These are phyloP conservation scores for Triticum timopheevii DNA, from an alignment of 176 grass and related monocot genomes.

Conservation along the genomic window DNA sequence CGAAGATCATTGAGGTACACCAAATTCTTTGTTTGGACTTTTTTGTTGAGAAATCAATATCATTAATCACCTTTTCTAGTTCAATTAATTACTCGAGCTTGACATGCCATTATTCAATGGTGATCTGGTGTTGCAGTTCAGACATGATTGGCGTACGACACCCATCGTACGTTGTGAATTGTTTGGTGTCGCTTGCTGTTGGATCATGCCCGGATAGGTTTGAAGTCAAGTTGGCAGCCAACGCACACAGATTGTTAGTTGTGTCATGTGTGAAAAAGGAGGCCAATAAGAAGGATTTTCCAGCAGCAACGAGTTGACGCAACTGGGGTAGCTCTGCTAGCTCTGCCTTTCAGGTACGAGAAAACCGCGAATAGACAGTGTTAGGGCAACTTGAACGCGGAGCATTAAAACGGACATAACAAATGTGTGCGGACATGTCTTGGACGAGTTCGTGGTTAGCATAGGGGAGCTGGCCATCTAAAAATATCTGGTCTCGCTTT, in stretches of 20 bases:
- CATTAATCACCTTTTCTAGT: not conserved
- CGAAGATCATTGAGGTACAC: not conserved
- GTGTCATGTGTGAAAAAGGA: not conserved
- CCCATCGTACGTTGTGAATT: not conserved
- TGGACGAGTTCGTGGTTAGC: too few species aligned
- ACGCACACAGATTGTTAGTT: not conserved
- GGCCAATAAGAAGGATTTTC: not conserved
- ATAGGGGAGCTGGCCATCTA: too few species aligned
- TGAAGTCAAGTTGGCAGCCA: constrained; percentile 12
- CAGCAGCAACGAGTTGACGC: not conserved
- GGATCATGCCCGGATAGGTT: not conserved
- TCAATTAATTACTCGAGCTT: not conserved
- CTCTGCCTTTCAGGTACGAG: not conserved
- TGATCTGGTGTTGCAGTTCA: constrained; percentile 11
- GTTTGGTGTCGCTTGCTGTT: not conserved
- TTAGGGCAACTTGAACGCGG: too few species aligned
- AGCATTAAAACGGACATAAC: too few species aligned
- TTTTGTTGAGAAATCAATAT: not conserved
- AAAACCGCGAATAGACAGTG: too few species aligned
- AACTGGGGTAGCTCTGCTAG: not conserved
- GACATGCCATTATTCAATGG: not conserved
- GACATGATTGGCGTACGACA: not conserved
- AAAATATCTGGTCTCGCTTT: too few species aligned
- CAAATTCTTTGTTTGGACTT: not conserved
- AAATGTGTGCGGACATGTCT: too few species aligned